Percentiles rank a stretch among this genome's conserved stretches.
phyloP scores from a whole-genome alignment of 805 yeast species.

The Saccharomyces eubayanus region DNA sequence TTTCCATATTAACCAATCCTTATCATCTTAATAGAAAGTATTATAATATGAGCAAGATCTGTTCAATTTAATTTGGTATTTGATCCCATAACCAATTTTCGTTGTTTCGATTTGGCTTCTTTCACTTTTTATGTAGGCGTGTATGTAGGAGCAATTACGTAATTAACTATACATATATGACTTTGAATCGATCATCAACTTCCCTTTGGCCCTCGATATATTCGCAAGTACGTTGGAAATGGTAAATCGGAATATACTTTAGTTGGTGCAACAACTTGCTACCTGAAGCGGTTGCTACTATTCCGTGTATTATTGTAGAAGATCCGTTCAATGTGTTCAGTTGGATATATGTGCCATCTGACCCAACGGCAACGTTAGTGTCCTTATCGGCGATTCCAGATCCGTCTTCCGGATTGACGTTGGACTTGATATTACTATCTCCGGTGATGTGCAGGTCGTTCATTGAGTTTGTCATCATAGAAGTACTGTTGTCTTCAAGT shows the following conservation, averaged over 20 bases:
- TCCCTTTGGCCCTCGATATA: slow-evolving; percentile 63
- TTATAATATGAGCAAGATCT: neutral
- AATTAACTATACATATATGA: slow-evolving; percentile 30
- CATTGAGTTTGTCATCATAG: slow-evolving; percentile 4
- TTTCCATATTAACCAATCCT: neutral
- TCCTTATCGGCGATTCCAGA: neutral
- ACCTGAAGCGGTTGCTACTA: slow-evolving; percentile 19
- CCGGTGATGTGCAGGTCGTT: neutral
- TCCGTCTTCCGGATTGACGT: neutral
- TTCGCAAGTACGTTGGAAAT: slow-evolving; percentile 63
- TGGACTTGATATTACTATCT: slow-evolving; percentile 9
- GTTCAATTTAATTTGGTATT: neutral
- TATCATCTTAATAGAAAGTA: neutral
- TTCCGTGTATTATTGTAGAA: slow-evolving; percentile 3
- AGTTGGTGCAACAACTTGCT: slow-evolving; percentile 26
- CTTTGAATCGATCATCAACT: slow-evolving; percentile 59
- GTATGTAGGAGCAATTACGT: neutral
- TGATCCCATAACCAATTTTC: neutral
- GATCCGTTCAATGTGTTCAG: slow-evolving; percentile 12
- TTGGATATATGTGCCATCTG: slow-evolving; percentile 25
- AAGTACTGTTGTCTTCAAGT: slow-evolving; percentile 29
- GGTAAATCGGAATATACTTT: slow-evolving; percentile 31
- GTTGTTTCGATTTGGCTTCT: neutral
- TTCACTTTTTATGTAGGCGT: neutral
- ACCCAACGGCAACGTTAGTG: slow-evolving; percentile 14